These are phyloP conservation scores for Colletotrichum plurivorum DNA, from an alignment of 2,329 filamentous ascomycete genomes.

Conservation along the genomic window DNA sequence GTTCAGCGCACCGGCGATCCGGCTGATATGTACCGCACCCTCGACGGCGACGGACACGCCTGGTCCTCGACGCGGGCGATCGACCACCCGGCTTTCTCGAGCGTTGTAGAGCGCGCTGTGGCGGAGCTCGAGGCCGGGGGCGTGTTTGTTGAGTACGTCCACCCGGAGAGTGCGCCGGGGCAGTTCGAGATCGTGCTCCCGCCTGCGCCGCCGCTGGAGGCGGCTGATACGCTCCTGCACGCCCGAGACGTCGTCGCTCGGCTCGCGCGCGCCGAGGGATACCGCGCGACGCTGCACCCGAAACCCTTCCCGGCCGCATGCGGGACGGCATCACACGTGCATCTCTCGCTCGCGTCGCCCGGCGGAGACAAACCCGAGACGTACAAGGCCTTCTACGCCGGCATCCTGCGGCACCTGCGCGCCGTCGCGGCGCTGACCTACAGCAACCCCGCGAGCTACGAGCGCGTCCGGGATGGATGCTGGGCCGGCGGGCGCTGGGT, in stretches of 20 bases:
- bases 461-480: conserved; percentile 74
- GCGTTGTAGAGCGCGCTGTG: conserved; percentile 77
- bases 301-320: conserved; percentile 72
- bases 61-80: conserved; percentile 79
- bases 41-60: conserved; percentile 75
- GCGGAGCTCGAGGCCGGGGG: conserved; percentile 71
- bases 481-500: conserved; percentile 88
- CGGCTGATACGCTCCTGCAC: conserved; percentile 80
- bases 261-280: conserved; percentile 72
- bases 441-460: conserved; percentile 77
- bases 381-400: conserved; percentile 79
- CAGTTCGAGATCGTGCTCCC: conserved; percentile 85
- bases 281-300: conserved; percentile 81
- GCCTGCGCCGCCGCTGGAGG: conserved; percentile 72
- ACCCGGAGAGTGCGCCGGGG: conserved; percentile 79
- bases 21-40: conserved; percentile 54
- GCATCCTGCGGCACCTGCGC: conserved; percentile 75
- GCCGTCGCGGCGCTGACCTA: conserved; percentile 79
- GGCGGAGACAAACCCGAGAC: conserved; percentile 55
- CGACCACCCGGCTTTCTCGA: conserved; percentile 68
- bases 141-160: conserved; percentile 80
- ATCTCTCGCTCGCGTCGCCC: conserved; percentile 74
- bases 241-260: conserved; percentile 78
- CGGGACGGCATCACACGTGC: conserved; percentile 78
- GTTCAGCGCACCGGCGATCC: conserved; percentile 61